Base-by-base conservation (phyloP, 257 asterid genomes). In the Linaria vulgaris region DNA sequence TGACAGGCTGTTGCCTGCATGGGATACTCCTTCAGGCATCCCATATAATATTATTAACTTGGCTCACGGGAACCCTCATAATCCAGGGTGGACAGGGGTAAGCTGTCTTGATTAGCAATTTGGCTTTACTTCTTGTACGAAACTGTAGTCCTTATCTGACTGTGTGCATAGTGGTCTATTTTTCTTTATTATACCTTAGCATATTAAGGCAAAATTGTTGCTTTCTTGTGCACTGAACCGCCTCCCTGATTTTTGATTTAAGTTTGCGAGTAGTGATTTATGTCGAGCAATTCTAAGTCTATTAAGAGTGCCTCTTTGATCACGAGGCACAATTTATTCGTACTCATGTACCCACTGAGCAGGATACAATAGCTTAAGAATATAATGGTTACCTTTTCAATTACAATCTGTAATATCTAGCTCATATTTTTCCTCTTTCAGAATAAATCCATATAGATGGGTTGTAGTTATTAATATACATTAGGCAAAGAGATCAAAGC, bases 51-150 rank as follows among this genome's bases (percentile, higher is more conserved):
- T 83, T 56, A 90, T 94, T 67, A 94, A 94, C 83, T 78, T 94
- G 85, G 96, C 83, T 34, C 78, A 79, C 60, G 99, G 99, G 61
- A 84, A 88, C 74, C 83, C 99, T 19, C 99, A 86, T 74, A 94
- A 94, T 80, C 99, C 95, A 76, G 91, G 95, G 66, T 94, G 99
- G 99, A 85, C 99, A 20, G 97, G 97, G 78, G 99, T 94, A 78
- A 77, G 95, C 73, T 37, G 58, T 68, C 62, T 51, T 19, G 27
- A 34, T 53, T 31, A 27, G 10, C 12, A 37, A 39, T 37, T 22
- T 45, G 7, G 10, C 37, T 34, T 58, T 12, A 39, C 7, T 55
- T 25, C 27, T 38, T 44, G 19, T 44, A n/a, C 3, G 17, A 14
- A 44, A 44, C 49, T 44, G 49, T 6, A 44, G 11, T 12, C 8